Conservation (phyloP, 2,329 filamentous ascomycete species). For the Cladorrhinum sp. region DNA sequence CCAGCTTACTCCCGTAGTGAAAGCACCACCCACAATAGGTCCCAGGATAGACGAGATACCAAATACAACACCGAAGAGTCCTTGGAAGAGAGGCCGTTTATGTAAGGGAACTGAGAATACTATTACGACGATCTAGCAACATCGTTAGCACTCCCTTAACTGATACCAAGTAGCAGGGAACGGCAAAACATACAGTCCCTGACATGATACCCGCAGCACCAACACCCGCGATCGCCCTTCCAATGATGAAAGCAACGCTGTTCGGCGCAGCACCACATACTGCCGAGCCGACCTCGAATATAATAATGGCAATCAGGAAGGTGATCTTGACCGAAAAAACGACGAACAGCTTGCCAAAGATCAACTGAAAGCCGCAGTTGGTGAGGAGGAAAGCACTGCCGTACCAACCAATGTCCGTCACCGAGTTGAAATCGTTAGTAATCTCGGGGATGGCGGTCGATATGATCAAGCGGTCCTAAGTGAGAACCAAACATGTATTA, state of each 20-base stretch:
- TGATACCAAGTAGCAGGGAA: background rate
- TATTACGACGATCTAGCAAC: constrained; percentile 28
- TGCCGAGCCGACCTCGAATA: constrained; percentile 35
- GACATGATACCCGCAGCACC: constrained; percentile 34
- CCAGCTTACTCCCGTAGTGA: constrained; percentile 38
- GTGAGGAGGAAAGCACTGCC: constrained; percentile 24
- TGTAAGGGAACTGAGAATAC: constrained; percentile 33
- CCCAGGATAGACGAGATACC: constrained; percentile 36
- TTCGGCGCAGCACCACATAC: constrained; percentile 36
- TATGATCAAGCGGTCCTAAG: constrained; percentile 8
- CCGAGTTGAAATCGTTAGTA: constrained; percentile 21
- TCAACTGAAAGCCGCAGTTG: constrained; percentile 33
- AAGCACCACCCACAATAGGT: constrained; percentile 36
- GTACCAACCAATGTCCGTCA: constrained; percentile 23
- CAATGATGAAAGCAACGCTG: constrained; percentile 35
- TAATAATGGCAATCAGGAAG: constrained; percentile 25
- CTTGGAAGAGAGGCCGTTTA: constrained; percentile 33
- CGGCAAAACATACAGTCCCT: constrained; percentile 23
- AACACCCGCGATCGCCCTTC: constrained; percentile 36
- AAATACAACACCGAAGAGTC: constrained; percentile 34
- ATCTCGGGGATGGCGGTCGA: constrained; percentile 20
- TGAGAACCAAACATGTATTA: background rate
- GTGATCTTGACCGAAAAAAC: constrained; percentile 33
- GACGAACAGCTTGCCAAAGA: constrained; percentile 36
- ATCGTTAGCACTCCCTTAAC: background rate